Evolutionary conservation across 805 yeast species (phyloP).

Genomic region (Torulaspora delbrueckii): DNA sequence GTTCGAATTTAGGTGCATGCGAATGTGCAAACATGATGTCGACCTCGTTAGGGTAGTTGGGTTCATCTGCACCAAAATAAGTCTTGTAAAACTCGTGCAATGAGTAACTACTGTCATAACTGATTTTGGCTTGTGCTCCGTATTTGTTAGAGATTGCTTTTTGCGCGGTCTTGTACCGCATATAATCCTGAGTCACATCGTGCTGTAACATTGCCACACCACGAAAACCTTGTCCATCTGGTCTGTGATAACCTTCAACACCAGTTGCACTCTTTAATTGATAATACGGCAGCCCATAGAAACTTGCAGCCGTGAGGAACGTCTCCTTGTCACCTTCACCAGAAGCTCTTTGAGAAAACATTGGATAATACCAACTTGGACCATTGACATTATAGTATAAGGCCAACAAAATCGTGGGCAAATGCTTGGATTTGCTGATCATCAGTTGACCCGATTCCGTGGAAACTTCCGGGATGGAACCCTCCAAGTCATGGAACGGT

Average conservation of each 20-base stretch:
- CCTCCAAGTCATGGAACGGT: constrained; percentile 55
- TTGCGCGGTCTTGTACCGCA: constrained; percentile 18
- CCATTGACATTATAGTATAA: constrained; percentile 67
- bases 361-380: constrained; percentile 61
- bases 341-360: constrained; percentile 71
- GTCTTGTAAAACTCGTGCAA: constrained; percentile 20
- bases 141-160: constrained; percentile 16
- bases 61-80: constrained; percentile 15
- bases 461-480: constrained; percentile 64
- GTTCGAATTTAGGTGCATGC: constrained; percentile 39
- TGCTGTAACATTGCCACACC: constrained; percentile 80
- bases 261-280: constrained; percentile 42
- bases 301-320: constrained; percentile 55
- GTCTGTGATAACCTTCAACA: constrained; percentile 39
- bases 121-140: constrained; percentile 9
- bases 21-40: constrained; percentile 37
- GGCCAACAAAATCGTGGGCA: constrained; percentile 53
- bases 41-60: constrained; percentile 13
- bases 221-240: constrained; percentile 39
- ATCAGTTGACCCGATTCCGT: constrained; percentile 72
- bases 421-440: constrained; percentile 56
- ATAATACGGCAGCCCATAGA: constrained; percentile 43
- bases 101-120: constrained; percentile 18
- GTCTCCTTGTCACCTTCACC: constrained; percentile 82
- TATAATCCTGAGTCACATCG: constrained; percentile 59